Evolutionary conservation across 371 early-diverging fungal species (phyloP).

Genomic region (Saksenaea vasiformis): DNA sequence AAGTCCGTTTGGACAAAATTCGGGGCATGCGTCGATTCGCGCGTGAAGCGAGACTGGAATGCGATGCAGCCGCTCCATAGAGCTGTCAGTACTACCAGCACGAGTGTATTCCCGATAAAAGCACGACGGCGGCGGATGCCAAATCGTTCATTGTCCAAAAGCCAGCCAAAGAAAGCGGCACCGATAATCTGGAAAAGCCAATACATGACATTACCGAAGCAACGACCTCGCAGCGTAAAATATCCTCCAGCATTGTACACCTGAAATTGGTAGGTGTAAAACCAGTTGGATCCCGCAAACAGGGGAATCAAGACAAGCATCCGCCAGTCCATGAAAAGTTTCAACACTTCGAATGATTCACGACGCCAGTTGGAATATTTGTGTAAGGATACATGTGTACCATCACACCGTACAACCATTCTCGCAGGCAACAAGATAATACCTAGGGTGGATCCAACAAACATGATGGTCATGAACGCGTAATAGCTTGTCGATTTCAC

Average conservation of each 20-base stretch:
- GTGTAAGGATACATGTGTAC: constrained; percentile 58
- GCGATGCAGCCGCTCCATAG: constrained; percentile 62
- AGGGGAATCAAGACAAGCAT: constrained; percentile 68
- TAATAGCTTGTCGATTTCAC: constrained; percentile 55
- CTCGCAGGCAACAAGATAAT: constrained; percentile 59
- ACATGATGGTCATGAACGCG: constrained; percentile 69
- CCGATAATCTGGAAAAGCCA: constrained; percentile 75
- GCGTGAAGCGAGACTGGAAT: constrained; percentile 52
- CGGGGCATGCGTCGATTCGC: constrained; percentile 21
- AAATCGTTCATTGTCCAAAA: constrained; percentile 53
- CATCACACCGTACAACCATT: constrained; percentile 68
- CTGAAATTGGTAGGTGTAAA: constrained; percentile 71
- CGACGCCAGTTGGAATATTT: constrained; percentile 56
- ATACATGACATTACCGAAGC: constrained; percentile 69
- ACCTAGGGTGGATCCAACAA: constrained; percentile 58
- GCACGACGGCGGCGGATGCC: constrained; percentile 57
- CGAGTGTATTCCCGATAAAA: constrained; percentile 47
- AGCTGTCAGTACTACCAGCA: constrained; percentile 42
- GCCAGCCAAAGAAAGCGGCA: constrained; percentile 56
- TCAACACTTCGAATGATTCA: constrained; percentile 59
- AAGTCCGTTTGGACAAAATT: constrained; percentile 33
- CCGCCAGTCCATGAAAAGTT: constrained; percentile 66
- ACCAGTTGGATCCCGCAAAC: constrained; percentile 77
- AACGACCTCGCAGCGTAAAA: constrained; percentile 61
- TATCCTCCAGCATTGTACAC: constrained; percentile 38